Evolutionary conservation across 2,329 filamentous ascomycete genomes (phyloP), one percentile per base, ranked within the genome.

Genomic region (Emergomyces pasteurianus): DNA sequence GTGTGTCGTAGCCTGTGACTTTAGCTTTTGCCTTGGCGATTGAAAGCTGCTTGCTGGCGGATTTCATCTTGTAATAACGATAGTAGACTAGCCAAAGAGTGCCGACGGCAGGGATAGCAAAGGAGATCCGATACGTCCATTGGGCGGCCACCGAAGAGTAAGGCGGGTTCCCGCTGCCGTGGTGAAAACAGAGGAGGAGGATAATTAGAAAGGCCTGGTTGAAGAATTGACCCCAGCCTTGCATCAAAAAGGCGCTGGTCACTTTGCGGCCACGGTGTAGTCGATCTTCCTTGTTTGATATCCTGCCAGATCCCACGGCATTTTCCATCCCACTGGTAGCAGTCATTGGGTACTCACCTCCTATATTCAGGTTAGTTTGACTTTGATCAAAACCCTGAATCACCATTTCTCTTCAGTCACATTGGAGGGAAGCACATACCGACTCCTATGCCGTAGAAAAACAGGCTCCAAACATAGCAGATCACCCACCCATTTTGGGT

Each of bases 11-110:
- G 61, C 92, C 92, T 7, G 92, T 96, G 60, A 96, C 90, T 61
- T 88, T 86, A 63, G 82, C 77, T 80, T 90, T 92, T 79, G 87
- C 89, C 85, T 96, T 97, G 64, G 89, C 88, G 21, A 85, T 79
- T 60, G 86, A 80, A 52, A 97, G 83, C 74, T 94, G 88, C 76
- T 89, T 91, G 67, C 88, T 88, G 50, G 92, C 90, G 36, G 89
- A 83, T 70, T 86, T 87, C 92, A 97, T 96, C 81, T 94, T 95
- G 81, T 85, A 96, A 72, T 86, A 87, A 83, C 92, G 89, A 81
- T 94, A 95, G 83, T 96, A 97, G 70, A 92, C 87, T 28, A 97
- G 86, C 91, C 92, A 96, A 47, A 95, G 81, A 1, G 92, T 96
- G 60, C 92, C 92, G 55, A 92, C 81, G 52, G 92, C 92, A 6